These are phyloP conservation scores for Dalbergia oliveri DNA, from an alignment of 306 rosid genomes.

Conservation along the genomic window DNA sequence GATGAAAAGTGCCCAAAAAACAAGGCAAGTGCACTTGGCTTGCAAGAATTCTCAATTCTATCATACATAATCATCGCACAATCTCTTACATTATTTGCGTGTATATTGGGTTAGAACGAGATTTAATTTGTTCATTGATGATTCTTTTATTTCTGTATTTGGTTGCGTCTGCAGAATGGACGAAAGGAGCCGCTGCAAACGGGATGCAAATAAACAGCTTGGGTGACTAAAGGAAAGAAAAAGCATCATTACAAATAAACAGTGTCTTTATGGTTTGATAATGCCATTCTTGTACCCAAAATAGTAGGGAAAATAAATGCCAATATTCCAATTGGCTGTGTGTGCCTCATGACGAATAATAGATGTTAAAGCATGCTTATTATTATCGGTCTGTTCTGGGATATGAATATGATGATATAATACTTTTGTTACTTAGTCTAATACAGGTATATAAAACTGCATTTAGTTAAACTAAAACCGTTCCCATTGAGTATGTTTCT, in stretches of 20 bases:
- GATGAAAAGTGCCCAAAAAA: slow-evolving; percentile 37
- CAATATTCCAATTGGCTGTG: slow-evolving; percentile 43
- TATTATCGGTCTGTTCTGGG: neutral
- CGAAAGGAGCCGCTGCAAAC: slow-evolving; percentile 32
- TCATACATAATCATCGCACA: neutral
- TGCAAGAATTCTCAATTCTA: neutral
- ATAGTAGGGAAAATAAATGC: slow-evolving; percentile 42
- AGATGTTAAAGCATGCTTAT: slow-evolving; percentile 18
- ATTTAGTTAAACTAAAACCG: slow-evolving; percentile 36
- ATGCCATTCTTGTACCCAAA: slow-evolving; percentile 36
- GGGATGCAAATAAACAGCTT: slow-evolving; percentile 21
- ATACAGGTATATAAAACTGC: slow-evolving; percentile 1
- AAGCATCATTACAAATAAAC: slow-evolving; percentile 9
- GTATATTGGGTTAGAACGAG: slow-evolving; percentile 20
- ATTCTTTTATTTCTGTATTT: neutral
- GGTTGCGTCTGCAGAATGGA: slow-evolving; percentile 46
- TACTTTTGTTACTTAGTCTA: neutral
- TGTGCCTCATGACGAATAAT: slow-evolving; percentile 45
- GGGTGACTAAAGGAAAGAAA: neutral
- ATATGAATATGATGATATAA: slow-evolving; percentile 4
- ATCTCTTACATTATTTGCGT: slow-evolving; percentile 2
- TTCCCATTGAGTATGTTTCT: slow-evolving; percentile 33
- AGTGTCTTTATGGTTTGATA: slow-evolving; percentile 27
- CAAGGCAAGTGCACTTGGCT: slow-evolving; percentile 33
- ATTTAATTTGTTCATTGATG: slow-evolving; percentile 1